Conservation (phyloP, 2,329 filamentous ascomycete genomes). For the Alternaria viburni region DNA sequence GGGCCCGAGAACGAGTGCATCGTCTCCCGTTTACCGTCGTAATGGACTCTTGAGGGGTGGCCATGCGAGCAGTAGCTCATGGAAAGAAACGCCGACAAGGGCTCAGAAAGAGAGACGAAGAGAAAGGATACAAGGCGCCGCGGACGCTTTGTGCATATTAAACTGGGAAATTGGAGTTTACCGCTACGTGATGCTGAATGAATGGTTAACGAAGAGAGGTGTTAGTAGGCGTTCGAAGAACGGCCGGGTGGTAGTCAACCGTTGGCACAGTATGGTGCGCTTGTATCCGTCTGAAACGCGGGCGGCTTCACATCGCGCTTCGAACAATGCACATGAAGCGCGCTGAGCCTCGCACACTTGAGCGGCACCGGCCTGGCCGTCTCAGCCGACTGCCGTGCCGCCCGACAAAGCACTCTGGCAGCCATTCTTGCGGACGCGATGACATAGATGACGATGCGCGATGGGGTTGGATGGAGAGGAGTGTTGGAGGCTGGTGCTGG, state of each 20-base stretch:
- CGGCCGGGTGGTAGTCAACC: slow-evolving; percentile 39
- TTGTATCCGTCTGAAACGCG: slow-evolving; percentile 45
- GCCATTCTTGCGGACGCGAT: slow-evolving; percentile 8
- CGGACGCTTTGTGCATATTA: slow-evolving; percentile 47
- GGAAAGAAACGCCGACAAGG: slow-evolving; percentile 37
- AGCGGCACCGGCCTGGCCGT: slow-evolving; percentile 33
- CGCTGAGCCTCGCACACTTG: slow-evolving; percentile 39
- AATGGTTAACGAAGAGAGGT: slow-evolving; percentile 31
- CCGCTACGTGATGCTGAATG: slow-evolving; percentile 30
- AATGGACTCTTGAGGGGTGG: slow-evolving; percentile 45
- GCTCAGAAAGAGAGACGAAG: slow-evolving; percentile 38
- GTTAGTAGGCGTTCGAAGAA: slow-evolving; percentile 33
- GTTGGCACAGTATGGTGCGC: slow-evolving; percentile 44
- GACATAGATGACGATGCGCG: slow-evolving; percentile 5
- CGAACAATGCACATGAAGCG: slow-evolving; percentile 48
- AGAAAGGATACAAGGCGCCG: slow-evolving; percentile 39
- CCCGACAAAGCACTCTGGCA: slow-evolving; percentile 18
- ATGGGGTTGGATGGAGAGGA: background rate
- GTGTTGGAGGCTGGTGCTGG: background rate
- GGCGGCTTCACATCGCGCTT: slow-evolving; percentile 45
- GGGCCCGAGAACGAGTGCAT: slow-evolving; percentile 48
- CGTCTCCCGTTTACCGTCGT: slow-evolving; percentile 48
- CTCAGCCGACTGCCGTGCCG: slow-evolving; percentile 32
- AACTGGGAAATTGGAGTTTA: slow-evolving; percentile 35
- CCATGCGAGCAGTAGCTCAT: slow-evolving; percentile 47